phyloP scores from a whole-genome alignment of 805 yeast genomes.

The Starmerella ratchasimensis region DNA sequence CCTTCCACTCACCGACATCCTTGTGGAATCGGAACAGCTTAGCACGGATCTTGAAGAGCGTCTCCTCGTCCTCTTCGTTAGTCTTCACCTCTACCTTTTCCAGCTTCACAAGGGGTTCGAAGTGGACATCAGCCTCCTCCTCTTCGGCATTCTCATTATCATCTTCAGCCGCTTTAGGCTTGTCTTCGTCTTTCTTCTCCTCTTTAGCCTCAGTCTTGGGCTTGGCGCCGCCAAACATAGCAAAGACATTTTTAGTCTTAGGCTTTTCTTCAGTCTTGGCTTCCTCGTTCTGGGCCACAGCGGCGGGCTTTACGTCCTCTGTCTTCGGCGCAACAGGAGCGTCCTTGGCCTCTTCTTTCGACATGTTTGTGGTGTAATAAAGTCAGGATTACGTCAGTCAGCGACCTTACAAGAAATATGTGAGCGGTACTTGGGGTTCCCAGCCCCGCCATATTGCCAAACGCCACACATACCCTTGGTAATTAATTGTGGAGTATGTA shows the following conservation, averaged over 20 bases:
- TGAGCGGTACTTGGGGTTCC: neutral
- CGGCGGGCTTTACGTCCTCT: slow-evolving; percentile 1
- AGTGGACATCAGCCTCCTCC: slow-evolving; percentile 76
- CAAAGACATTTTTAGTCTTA: slow-evolving; percentile 45
- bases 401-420: no score
- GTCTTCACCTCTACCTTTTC: slow-evolving; percentile 95
- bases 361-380: slow-evolving; percentile 3
- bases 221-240: slow-evolving; percentile 90
- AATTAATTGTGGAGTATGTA: no score
- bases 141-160: slow-evolving; percentile 45
- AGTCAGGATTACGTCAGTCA: slow-evolving; percentile 1
- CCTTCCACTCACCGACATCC: slow-evolving; percentile 78
- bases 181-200: slow-evolving; percentile 24
- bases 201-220: slow-evolving; percentile 38
- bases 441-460: neutral
- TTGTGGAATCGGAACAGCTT: slow-evolving; percentile 73
- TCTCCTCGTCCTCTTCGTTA: slow-evolving; percentile 82
- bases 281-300: slow-evolving; percentile 5
- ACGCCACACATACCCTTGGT: neutral
- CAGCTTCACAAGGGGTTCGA: slow-evolving; percentile 88
- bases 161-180: slow-evolving; percentile 28
- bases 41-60: slow-evolving; percentile 74
- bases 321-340: neutral
- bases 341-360: slow-evolving; percentile 15
- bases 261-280: neutral